Evolutionary conservation across 2,329 filamentous ascomycete species (phyloP), one percentile per base, ranked within the genome.

Genomic region (Chaetomiaceae sp.): DNA sequence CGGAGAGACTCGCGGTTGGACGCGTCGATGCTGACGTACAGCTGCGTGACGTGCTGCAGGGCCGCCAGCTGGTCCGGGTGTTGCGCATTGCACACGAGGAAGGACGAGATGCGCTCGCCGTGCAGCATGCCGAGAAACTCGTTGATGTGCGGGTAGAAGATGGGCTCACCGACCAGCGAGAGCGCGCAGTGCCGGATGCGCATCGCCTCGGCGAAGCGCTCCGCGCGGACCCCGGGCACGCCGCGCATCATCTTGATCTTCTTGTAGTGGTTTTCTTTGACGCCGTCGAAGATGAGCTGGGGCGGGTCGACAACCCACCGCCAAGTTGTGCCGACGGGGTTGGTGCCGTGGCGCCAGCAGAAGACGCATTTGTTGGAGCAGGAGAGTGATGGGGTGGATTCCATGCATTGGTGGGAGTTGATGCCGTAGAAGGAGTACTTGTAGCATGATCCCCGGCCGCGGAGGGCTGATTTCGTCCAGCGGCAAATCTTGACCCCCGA

Each of bases 351-450:
- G 6, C 94, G 85, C 94, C 92, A 99, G 78, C 92, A 99, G 71
- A 97, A 99, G 60, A 99, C 90, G 69, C 94, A 97, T 70, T 99
- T 97, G 75, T 97, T 97, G 58, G 87, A 94, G 77, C 92, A 99
- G 9, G 90, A 95, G 4, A 99, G 81, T 0, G 91, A 96, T 0
- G 92, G 92, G 0, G 92, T 97, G 2, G 92, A 92, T 72, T 99
- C 92, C 94, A 99, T 99, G 71, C 92, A 99, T 57, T 95, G 86
- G 66, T 99, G 94, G 0, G 91, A 96, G 59, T 87, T 83, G 69
- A 99, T 99, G 44, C 92, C 92, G 70, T 99, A 99, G 70, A 99
- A 95, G 0, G 89, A 95, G 71, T 84, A 96, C 67, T 99, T 97
- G 78, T 99, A 99, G 75, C 92, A 99, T 21, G 89, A 95, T 4